A percentile compares a stretch with the other conserved stretches of the same genome.
Conservation (phyloP, 345 rosid species). For the Abelmoschus esculentus region DNA sequence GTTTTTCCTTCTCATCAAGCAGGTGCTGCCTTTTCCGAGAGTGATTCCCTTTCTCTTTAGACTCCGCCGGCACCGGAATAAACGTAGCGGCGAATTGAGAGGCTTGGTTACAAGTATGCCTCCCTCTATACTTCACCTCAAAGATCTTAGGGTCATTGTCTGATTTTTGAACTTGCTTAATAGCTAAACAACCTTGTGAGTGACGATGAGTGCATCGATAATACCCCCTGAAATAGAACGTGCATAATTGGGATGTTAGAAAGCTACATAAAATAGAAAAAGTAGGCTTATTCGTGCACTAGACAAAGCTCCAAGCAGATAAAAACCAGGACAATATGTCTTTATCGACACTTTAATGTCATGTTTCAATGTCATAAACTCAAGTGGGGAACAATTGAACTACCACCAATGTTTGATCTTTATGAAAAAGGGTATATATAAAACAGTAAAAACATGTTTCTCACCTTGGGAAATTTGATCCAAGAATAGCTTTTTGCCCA, state of each 20-base stretch:
- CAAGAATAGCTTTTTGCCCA: slow-evolving; percentile 86
- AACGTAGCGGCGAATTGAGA: slow-evolving; percentile 5
- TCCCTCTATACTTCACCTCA: slow-evolving; percentile 46
- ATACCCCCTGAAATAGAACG: slow-evolving; percentile 39
- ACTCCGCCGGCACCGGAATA: not conserved
- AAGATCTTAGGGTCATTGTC: slow-evolving; percentile 31
- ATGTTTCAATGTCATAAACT: not conserved
- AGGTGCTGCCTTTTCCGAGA: slow-evolving; percentile 6
- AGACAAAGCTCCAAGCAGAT: slow-evolving; percentile 6
- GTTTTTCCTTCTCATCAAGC: not conserved
- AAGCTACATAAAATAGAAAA: not conserved
- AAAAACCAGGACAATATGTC: too few relatives aligned
- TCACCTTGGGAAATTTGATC: slow-evolving; percentile 68
- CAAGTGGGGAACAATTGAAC: not conserved
- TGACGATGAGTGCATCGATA: slow-evolving; percentile 55
- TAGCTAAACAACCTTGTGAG: slow-evolving; percentile 54
- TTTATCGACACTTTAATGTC: not conserved
- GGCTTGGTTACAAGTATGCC: slow-evolving; percentile 43
- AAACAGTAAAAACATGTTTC: not conserved
- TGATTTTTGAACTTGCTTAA: slow-evolving; percentile 58
- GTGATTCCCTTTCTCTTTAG: not conserved
- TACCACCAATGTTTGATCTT: not conserved
- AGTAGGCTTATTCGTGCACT: not conserved
- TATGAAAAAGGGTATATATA: too few relatives aligned
- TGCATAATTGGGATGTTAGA: not conserved